Conservation (phyloP, 768 basidiomycete genomes). For the Boletellus sp. region DNA sequence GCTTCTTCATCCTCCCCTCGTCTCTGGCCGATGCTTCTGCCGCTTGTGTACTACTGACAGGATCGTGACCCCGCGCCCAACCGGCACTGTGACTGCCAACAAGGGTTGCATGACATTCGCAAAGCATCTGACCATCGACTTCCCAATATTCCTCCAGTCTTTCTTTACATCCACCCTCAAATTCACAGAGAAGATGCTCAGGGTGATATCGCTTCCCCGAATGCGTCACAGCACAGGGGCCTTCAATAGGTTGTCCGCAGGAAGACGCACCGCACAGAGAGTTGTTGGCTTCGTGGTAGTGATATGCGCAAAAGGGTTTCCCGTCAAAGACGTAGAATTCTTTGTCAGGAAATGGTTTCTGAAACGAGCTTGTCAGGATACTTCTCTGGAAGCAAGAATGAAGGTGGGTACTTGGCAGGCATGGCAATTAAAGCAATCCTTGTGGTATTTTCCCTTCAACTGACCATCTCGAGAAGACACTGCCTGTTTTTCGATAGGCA, state of each 20-base stretch:
- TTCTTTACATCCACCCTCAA: constrained; percentile 50
- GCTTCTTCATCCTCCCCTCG: constrained; percentile 60
- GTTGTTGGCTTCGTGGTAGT: constrained; percentile 89
- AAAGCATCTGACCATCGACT: constrained; percentile 78
- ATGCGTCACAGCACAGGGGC: constrained; percentile 86
- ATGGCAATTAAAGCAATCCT: constrained; percentile 86
- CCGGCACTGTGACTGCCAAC: constrained; percentile 23
- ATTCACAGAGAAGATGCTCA: constrained; percentile 83
- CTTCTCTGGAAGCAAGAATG: neutral
- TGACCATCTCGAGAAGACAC: constrained; percentile 91
- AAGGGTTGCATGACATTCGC: constrained; percentile 68
- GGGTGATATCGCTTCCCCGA: constrained; percentile 81
- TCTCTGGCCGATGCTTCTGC: constrained; percentile 22
- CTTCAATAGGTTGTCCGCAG: constrained; percentile 90
- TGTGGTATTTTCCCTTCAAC: constrained; percentile 93
- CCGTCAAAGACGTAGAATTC: constrained; percentile 90
- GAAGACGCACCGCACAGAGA: constrained; percentile 76
- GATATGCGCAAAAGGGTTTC: constrained; percentile 86
- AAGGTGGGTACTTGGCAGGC: constrained; percentile 61
- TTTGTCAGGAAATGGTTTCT: constrained; percentile 90
- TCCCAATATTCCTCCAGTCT: constrained; percentile 85
- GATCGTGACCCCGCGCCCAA: constrained; percentile 19
- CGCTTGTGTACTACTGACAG: constrained; percentile 4
- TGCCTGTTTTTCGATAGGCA: constrained; percentile 87
- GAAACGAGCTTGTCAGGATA: constrained; percentile 8